Percentiles rank a stretch among this genome's conserved stretches.
phyloP scores from a whole-genome alignment of 768 basidiomycete genomes.

The Dictyophora rubrovolvata region DNA sequence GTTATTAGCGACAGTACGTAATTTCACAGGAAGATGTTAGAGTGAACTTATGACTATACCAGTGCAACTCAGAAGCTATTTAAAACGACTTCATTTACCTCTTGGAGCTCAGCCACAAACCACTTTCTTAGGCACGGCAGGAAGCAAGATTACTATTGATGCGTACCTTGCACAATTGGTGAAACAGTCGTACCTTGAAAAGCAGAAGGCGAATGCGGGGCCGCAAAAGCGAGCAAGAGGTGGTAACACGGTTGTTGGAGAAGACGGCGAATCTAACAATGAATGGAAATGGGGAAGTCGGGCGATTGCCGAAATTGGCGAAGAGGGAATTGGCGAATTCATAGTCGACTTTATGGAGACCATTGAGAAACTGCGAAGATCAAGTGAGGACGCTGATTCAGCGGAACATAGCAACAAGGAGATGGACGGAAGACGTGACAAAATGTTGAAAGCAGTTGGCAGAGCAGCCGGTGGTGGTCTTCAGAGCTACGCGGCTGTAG shows the following conservation, averaged over 20 bases:
- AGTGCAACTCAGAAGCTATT: conserved; percentile 65
- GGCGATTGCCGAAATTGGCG: conserved; percentile 75
- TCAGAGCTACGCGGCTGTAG: background rate
- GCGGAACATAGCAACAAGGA: conserved; percentile 10
- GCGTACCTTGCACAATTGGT: conserved; percentile 52
- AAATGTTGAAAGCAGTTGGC: conserved; percentile 10
- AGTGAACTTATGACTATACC: background rate
- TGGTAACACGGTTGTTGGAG: conserved; percentile 20
- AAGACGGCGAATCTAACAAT: conserved; percentile 31
- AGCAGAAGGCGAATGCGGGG: conserved; percentile 36
- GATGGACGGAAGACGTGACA: conserved; percentile 10
- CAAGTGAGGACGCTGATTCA: conserved; percentile 21
- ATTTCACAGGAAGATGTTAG: background rate
- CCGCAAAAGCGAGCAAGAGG: conserved; percentile 15
- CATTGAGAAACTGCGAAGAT: conserved; percentile 25
- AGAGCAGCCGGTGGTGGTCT: conserved; percentile 13
- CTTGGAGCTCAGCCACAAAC: conserved; percentile 3
- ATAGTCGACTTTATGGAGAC: conserved; percentile 70
- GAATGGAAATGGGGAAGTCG: conserved; percentile 87
- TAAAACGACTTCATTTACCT: conserved; percentile 61
- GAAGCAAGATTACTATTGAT: conserved; percentile 46
- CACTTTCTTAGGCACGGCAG: conserved; percentile 19
- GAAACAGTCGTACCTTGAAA: conserved; percentile 73
- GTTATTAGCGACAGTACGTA: conserved; percentile 64
- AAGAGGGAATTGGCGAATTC: conserved; percentile 62